A percentile compares a stretch with the other conserved stretches of the same genome.
These are phyloP conservation scores for Blastomyces parvus DNA, from an alignment of 2,329 filamentous ascomycete species.

Conservation along the genomic window DNA sequence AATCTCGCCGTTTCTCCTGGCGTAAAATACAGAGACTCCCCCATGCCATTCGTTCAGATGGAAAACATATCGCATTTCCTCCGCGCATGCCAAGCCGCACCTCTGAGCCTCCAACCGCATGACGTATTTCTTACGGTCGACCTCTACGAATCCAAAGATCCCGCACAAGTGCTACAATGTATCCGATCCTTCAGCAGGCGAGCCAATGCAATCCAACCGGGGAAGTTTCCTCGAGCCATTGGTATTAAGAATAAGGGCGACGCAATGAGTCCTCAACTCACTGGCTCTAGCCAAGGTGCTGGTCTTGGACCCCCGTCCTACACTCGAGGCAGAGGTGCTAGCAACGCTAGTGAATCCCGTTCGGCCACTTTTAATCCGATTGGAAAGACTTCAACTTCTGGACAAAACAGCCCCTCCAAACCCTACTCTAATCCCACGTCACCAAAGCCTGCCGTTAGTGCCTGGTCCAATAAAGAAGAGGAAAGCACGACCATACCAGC, in stretches of 20 bases:
- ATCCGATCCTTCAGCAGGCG: conserved; percentile 83
- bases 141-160: conserved; percentile 90
- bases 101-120: conserved; percentile 80
- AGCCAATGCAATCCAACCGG: conserved; percentile 64
- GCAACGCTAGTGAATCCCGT: conserved; percentile 44
- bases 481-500: conserved; percentile 74
- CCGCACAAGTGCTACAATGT: conserved; percentile 89
- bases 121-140: conserved; percentile 97
- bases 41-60: conserved; percentile 99
- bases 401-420: conserved; percentile 54
- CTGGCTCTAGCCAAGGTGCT: conserved; percentile 48
- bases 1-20: conserved; percentile 69
- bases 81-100: conserved; percentile 71
- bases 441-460: conserved; percentile 54
- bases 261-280: conserved; percentile 56
- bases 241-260: conserved; percentile 58
- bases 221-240: conserved; percentile 63
- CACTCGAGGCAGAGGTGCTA: conserved; percentile 38
- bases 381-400: conserved; percentile 34
- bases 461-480: conserved; percentile 80
- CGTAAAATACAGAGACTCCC: conserved; percentile 80
- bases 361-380: conserved; percentile 37
- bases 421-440: conserved; percentile 44
- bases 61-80: conserved; percentile 98
- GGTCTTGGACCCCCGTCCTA: conserved; percentile 34